Evolutionary conservation across 2,329 filamentous ascomycete genomes (phyloP), one percentile per base, ranked within the genome.

Genomic region (Dryadomyces quercivorus): DNA sequence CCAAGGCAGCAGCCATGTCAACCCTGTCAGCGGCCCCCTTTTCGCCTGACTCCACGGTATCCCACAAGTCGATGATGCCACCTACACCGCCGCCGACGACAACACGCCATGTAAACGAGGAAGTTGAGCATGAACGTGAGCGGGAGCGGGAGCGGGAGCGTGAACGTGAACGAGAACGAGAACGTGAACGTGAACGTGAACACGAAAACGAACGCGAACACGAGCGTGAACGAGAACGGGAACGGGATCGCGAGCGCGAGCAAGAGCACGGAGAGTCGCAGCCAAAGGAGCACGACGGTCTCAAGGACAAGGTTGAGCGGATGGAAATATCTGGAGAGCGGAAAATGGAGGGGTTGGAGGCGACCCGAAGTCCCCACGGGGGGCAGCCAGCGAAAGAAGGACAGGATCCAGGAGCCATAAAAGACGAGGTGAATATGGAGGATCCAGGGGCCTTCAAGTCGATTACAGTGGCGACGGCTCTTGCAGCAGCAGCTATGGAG

Each of bases 21-120:
- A 46, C n/a, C 13, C 42, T 55, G 10, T 52, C 54, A 9, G 47
- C 44, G 20, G 51, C 49, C 3, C 4, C 52, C 13, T 38, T 50
- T 13, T 6, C 49, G 2, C 5, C 26, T 2, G 47, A 42, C 2
- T 12, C 34, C 4, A 12, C 31, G 4, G 5, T 13, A 12, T 3
- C 38, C 8, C 13, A 38, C n/a, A 52, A 54, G 52, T 22, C 44
- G 26, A 52, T 47, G n/a, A 52, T 46, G 49, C 55, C 55, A 3
- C 52, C 55, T 1, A 57, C 55, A 1, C 55, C 55, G 12, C 55
- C 52, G 2, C 52, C 38, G 20, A 50, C 55, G 12, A 54, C 55
- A 15, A 45, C 21, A 5, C 34, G 20, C 9, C 53, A 46, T 9
- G 26, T 16, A 9, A 42, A 44, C 7, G 47, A 51, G 15, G 51